A percentile compares a stretch with the other conserved stretches of the same genome.
These are phyloP conservation scores for Globisporangium canariense DNA, from an alignment of 352 stramenopile genomes.

Conservation along the genomic window DNA sequence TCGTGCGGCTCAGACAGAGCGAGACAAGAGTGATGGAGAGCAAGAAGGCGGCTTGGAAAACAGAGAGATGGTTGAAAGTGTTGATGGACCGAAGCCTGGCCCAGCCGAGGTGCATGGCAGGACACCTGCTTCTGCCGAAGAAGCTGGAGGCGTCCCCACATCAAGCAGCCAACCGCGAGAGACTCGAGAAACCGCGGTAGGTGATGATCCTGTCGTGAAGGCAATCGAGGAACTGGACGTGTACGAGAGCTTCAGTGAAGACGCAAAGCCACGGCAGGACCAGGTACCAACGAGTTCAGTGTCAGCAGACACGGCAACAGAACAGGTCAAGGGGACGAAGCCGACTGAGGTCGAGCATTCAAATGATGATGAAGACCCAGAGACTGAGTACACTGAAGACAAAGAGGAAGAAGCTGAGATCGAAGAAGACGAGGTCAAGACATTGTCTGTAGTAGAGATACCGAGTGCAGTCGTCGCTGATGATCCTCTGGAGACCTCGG, in stretches of 20 bases:
- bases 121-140: neutral
- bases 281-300: neutral
- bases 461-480: neutral
- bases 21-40: neutral
- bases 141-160: neutral
- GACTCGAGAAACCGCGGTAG: neutral
- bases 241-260: slow-evolving; percentile 3
- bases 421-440: neutral
- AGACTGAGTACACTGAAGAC: neutral
- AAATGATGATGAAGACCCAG: neutral
- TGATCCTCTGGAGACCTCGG: neutral
- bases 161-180: neutral
- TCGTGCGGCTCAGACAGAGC: neutral
- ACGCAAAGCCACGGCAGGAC: neutral
- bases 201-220: neutral
- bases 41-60: neutral
- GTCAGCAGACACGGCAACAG: neutral
- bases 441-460: neutral
- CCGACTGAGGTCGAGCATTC: neutral
- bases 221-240: neutral
- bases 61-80: neutral
- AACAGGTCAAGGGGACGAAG: neutral
- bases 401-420: neutral
- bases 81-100: neutral
- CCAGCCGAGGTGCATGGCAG: neutral